Evolutionary conservation across 1,139 yeast genomes (phyloP), one percentile per base, ranked within the genome.

Genomic region (Meyerozyma guilliermondii): DNA sequence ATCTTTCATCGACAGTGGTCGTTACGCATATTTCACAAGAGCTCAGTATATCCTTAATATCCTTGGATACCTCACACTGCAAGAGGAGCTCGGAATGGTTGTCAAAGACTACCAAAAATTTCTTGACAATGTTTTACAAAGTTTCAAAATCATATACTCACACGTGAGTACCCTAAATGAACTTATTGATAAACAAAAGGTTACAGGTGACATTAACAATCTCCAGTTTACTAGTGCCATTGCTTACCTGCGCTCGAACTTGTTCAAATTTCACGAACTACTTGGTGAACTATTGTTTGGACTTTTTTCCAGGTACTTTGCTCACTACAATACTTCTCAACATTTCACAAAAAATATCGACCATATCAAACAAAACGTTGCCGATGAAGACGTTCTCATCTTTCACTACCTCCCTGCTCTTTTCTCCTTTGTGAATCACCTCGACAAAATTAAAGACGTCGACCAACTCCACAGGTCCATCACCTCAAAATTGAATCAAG

Each of bases 21-120:
- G 82, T 50, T 77, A 85, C n/a, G 71, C 80, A 6, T 88, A 77
- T 56, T 87, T 81, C 56, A 64, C 79, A 43, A 74, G 97, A 51
- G 74, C 82, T 41, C 84, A 81, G 54, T 84, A 79, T 51, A 80
- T 89, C 17, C 62, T 91, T 39, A 87, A 85, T 52, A 79, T 87
- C 30, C 70, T 83, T 20, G 80, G 87, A 7, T 86, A 74, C 55
- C 63, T 81, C 34, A 60, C 81, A 23, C 47, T 65, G 2, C 50
- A 55, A n/a, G 49, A 55, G 55, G 71, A 58, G 46, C 58, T 43
- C 27, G 42, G 42, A 6, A 52, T 37, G 46, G 47, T 44, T 5
- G 46, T 49, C 5, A 35, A 42, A 2, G 59, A 58, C 26, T 49
- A 45, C 26, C 47, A 50, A 2, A 50, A 46, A 2, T 58, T 76